Percentiles rank a stretch among this genome's conserved stretches.
Evolutionary conservation across 495 filamentous ascomycete species (phyloP).

Genomic region (Penicillium daleae): DNA sequence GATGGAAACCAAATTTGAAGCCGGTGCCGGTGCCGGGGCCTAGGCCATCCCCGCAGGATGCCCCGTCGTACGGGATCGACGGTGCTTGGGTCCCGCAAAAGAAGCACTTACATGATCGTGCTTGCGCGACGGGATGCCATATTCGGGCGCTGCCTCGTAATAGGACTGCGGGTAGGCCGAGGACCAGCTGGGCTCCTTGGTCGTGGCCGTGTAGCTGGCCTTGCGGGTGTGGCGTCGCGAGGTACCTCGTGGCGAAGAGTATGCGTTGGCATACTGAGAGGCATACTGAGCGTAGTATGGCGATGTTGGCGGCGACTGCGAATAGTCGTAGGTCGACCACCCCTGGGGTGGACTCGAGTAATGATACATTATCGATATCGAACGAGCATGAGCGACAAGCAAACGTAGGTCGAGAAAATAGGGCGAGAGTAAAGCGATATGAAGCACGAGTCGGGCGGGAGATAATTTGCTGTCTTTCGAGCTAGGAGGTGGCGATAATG

Average conservation of each 20-base stretch:
- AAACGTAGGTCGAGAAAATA: slow-evolving; percentile 7
- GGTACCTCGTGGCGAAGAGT: slow-evolving; percentile 42
- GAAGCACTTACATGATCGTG: slow-evolving; percentile 64
- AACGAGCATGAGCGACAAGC: slow-evolving; percentile 35
- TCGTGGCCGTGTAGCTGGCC: slow-evolving; percentile 49
- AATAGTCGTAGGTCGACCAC: slow-evolving; percentile 55
- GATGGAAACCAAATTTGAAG: slow-evolving; percentile 24
- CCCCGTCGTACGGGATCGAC: slow-evolving; percentile 45
- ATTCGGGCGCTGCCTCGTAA: slow-evolving; percentile 53
- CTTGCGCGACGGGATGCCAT: slow-evolving; percentile 53
- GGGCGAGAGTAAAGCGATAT: slow-evolving; percentile 2
- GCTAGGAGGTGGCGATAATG: slow-evolving; percentile 8
- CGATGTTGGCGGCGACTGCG: slow-evolving; percentile 54
- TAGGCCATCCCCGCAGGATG: slow-evolving; percentile 46
- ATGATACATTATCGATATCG: slow-evolving; percentile 58
- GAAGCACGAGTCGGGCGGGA: neutral
- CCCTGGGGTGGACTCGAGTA: slow-evolving; percentile 52
- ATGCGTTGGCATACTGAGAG: slow-evolving; percentile 46
- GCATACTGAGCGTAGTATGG: slow-evolving; percentile 55
- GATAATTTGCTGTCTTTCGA: neutral
- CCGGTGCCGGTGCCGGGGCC: slow-evolving; percentile 35
- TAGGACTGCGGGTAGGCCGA: slow-evolving; percentile 41
- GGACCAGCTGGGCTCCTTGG: slow-evolving; percentile 48
- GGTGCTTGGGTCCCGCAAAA: slow-evolving; percentile 47
- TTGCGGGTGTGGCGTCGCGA: slow-evolving; percentile 51